phyloP scores from a whole-genome alignment of 2,329 filamentous ascomycete species.

The Epichloe uncinata region DNA sequence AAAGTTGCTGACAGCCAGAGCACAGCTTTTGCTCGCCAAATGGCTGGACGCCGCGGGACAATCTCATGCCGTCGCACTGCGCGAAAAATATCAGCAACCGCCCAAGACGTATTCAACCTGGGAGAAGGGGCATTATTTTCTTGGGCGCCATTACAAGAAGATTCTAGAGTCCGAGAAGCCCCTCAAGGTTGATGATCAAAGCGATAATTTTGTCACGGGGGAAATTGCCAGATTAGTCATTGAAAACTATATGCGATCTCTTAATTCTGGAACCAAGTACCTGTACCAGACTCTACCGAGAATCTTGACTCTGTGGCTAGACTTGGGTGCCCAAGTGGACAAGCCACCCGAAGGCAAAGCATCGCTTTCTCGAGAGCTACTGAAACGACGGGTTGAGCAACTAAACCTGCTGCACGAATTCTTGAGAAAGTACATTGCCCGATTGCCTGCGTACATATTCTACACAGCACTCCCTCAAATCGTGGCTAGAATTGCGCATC shows the following conservation, averaged over 20 bases:
- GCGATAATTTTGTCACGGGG: conserved; percentile 61
- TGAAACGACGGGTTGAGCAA: conserved; percentile 45
- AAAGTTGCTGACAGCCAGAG: conserved; percentile 55
- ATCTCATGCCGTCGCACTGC: conserved; percentile 68
- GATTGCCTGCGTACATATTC: conserved; percentile 63
- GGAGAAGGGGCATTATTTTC: conserved; percentile 96
- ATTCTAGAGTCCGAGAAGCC: conserved; percentile 78
- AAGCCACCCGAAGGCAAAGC: conserved; percentile 43
- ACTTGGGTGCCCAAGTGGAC: conserved; percentile 67
- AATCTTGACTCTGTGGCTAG: conserved; percentile 85
- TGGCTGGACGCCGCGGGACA: conserved; percentile 96
- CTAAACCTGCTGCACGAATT: conserved; percentile 59
- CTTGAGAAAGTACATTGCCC: conserved; percentile 63
- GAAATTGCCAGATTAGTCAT: conserved; percentile 81
- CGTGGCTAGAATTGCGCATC: conserved; percentile 88
- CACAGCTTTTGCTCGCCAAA: conserved; percentile 81
- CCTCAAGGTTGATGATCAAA: conserved; percentile 63
- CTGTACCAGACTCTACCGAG: conserved; percentile 89
- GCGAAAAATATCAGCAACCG: conserved; percentile 69
- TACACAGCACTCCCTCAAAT: conserved; percentile 82
- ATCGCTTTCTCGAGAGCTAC: conserved; percentile 38
- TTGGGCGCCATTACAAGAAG: conserved; percentile 96
- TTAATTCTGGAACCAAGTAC: conserved; percentile 86
- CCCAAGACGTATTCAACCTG: conserved; percentile 58
- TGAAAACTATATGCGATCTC: conserved; percentile 81